Conservation (phyloP, 1,284 basidiomycete genomes). For the Boletus hoseneyae region DNA sequence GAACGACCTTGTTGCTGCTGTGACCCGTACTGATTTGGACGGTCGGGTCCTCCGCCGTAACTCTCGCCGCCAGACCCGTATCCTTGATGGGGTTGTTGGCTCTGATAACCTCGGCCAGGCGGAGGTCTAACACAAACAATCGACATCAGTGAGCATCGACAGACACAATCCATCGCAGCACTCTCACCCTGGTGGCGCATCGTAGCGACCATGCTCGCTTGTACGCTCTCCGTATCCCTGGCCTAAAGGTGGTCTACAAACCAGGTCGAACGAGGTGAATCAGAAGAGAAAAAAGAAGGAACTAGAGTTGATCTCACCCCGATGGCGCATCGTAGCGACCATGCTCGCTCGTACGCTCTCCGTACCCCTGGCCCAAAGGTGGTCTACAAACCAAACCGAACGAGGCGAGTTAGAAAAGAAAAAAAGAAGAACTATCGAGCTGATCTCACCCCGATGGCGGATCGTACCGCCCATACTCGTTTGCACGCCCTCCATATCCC, state of each 20-base stretch:
- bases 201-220: slow-evolving; percentile 16
- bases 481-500: slow-evolving; percentile 7
- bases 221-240: slow-evolving; percentile 9
- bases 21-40: slow-evolving; percentile 11
- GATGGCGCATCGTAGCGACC: slow-evolving; percentile 19
- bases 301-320: slow-evolving; percentile 23
- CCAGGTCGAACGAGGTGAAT: neutral
- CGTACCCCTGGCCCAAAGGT: slow-evolving; percentile 7
- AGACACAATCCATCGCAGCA: neutral
- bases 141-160: neutral
- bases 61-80: slow-evolving; percentile 5
- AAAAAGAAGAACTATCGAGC: neutral
- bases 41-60: slow-evolving; percentile 12
- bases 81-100: slow-evolving; percentile 6
- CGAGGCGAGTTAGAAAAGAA: neutral
- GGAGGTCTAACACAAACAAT: slow-evolving; percentile 11
- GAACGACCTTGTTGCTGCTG: slow-evolving; percentile 7
- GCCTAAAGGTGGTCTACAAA: slow-evolving; percentile 12
- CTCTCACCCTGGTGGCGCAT: slow-evolving; percentile 20
- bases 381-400: slow-evolving; percentile 8
- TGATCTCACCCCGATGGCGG: slow-evolving; percentile 17
- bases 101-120: slow-evolving; percentile 14
- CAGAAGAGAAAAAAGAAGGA: too few species aligned
- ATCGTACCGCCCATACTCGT: slow-evolving; percentile 22
- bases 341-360: slow-evolving; percentile 9